phyloP scores from a whole-genome alignment of 225 moss, liverwort and hornwort genomes.

The Marchantia paleacea region DNA sequence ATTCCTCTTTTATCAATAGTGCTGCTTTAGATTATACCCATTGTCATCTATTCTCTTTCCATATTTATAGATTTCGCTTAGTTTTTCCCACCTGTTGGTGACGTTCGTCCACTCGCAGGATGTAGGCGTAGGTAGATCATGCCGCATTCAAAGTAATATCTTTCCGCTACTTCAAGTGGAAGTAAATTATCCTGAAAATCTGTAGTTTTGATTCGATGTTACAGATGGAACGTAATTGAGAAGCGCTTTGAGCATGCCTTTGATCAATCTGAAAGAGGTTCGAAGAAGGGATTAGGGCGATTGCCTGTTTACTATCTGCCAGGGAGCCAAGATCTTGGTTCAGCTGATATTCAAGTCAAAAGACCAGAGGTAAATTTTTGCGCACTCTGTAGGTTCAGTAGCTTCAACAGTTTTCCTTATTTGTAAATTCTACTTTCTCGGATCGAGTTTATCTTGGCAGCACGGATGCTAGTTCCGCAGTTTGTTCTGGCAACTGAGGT shows the following conservation, averaged over 20 bases:
- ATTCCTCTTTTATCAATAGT: neutral
- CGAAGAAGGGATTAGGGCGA: slow-evolving; percentile 41
- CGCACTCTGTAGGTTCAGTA: neutral
- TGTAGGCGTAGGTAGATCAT: neutral
- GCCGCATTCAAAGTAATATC: neutral
- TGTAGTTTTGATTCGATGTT: neutral
- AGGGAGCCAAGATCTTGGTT: slow-evolving; percentile 78
- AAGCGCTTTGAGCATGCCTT: slow-evolving; percentile 70
- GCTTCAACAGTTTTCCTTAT: neutral
- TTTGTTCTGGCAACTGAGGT: no score
- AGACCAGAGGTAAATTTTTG: slow-evolving; percentile 42
- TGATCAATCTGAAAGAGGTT: slow-evolving; percentile 64
- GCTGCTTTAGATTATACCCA: neutral
- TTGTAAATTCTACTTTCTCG: neutral
- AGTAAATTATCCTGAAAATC: neutral
- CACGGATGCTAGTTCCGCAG: no score
- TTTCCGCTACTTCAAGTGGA: no score
- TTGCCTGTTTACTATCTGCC: slow-evolving; percentile 64
- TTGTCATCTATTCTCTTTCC: neutral
- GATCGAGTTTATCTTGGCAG: neutral
- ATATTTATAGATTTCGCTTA: neutral
- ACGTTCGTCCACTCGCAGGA: neutral
- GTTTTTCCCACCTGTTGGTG: neutral
- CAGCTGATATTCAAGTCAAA: slow-evolving; percentile 51
- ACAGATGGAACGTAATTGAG: slow-evolving; percentile 65